phyloP scores from a whole-genome alignment of 176 grass and related monocot species.

The Triticum monococcum region DNA sequence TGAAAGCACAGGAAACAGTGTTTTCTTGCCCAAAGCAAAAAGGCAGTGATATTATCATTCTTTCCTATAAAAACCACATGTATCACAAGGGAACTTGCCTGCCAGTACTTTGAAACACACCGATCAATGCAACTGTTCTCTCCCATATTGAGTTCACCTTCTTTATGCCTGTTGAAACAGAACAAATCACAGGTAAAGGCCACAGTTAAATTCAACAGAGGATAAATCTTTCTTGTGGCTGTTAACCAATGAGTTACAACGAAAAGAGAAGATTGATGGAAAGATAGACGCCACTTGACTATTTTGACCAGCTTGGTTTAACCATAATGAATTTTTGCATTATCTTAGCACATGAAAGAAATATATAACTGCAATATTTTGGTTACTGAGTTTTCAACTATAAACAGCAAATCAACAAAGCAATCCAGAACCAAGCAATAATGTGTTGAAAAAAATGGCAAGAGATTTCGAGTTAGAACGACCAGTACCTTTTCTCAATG shows the following conservation, averaged over 20 bases:
- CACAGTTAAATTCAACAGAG: background rate
- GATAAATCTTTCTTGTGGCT: background rate
- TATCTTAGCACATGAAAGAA: background rate
- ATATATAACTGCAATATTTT: background rate
- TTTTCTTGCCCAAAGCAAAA: slow-evolving; percentile 4
- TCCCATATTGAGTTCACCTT: slow-evolving; percentile 95
- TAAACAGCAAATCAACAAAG: background rate
- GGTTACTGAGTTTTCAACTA: background rate
- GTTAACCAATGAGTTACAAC: slow-evolving; percentile 1
- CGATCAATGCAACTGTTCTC: slow-evolving; percentile 99
- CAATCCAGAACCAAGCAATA: background rate
- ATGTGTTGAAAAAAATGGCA: background rate
- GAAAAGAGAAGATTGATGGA: background rate
- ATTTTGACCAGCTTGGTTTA: background rate
- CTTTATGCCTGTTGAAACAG: slow-evolving; percentile 72
- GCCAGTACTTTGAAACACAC: slow-evolving; percentile 96
- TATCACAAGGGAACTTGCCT: slow-evolving; percentile 46
- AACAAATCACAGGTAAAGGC: background rate
- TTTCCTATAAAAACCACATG: background rate
- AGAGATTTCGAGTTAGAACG: slow-evolving; percentile 1
- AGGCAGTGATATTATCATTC: background rate
- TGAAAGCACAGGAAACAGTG: background rate
- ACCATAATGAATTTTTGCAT: background rate
- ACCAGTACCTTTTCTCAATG: slow-evolving; percentile 73
- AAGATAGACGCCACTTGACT: background rate